Evolutionary conservation across 2,329 filamentous ascomycete genomes (phyloP), one percentile per base, ranked within the genome.

Genomic region (Exserohilum rostratum): DNA sequence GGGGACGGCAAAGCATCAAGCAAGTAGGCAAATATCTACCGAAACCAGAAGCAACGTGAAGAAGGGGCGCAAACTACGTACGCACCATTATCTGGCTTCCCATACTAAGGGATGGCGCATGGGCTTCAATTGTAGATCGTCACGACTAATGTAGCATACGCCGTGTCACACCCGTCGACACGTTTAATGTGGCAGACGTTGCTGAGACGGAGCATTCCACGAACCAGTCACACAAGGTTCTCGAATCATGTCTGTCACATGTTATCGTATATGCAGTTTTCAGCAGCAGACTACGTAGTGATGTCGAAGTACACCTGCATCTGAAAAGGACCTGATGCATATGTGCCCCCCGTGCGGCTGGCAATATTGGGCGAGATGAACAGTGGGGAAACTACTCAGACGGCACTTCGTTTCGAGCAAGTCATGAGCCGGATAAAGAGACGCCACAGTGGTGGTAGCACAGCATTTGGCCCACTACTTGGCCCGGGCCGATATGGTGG

Each of bases 51-150:
- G 25, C 10, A 30, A 39, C 18, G 18, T 20, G 27, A n/a, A 42
- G 12, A 39, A 33, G 25, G 31, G 15, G 33, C 15, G 27, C 22
- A 29, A 22, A 15, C 17, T 30, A 30, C 22, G 22, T 39, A 39
- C 42, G 44, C 35, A 18, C n/a, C n/a, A 22, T 22, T 39, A 6
- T 45, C 15, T 18, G 34, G 18, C 20, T 18, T 45, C 33, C 15
- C 29, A 22, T 11, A 37, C 33, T 33, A 49, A 25, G 4, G 7
- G 39, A 27, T 34, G 30, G 33, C 34, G 46, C 48, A 33, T 43
- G 46, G 35, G 25, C 42, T 45, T 18, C 37, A 45, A 29, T 35
- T 34, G 35, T 33, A 29, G 51, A 54, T 54, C 51, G 30, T 25
- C 29, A 40, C 39, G 25, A 35, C 42, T 51, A 42, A 46, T 30